phyloP scores from a whole-genome alignment of 2,329 filamentous ascomycete genomes.

The Colletotrichum falcatum region DNA sequence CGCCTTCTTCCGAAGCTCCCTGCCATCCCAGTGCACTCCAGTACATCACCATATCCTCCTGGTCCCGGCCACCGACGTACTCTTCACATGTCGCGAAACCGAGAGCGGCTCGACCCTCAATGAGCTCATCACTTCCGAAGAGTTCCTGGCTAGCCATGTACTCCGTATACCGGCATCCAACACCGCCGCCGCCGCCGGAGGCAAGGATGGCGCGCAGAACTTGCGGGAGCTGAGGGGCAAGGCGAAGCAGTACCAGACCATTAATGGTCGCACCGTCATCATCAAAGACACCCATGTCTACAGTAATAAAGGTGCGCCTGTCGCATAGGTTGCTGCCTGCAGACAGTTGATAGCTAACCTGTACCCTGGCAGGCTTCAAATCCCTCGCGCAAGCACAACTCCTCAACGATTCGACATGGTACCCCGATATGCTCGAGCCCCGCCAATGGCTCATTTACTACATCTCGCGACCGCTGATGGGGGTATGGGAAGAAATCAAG shows the following conservation, averaged over 20 bases:
- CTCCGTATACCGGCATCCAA: conserved; percentile 76
- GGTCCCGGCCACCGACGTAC: conserved; percentile 91
- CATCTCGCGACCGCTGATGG: conserved; percentile 89
- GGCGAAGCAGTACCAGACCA: conserved; percentile 91
- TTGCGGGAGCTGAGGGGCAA: conserved; percentile 90
- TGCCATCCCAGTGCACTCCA: conserved; percentile 91
- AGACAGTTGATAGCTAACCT: conserved; percentile 20
- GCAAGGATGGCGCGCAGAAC: conserved; percentile 70
- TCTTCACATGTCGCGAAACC: conserved; percentile 87
- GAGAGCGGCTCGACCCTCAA: conserved; percentile 82
- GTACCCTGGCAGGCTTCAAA: conserved; percentile 78
- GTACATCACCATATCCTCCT: conserved; percentile 93
- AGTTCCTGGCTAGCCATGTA: conserved; percentile 97
- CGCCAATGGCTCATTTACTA: conserved; percentile 98
- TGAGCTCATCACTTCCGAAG: conserved; percentile 89
- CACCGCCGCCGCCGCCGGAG: conserved; percentile 61
- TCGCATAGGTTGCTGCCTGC: not conserved
- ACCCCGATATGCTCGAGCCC: conserved; percentile 87
- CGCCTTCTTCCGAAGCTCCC: conserved; percentile 97
- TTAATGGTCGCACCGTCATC: conserved; percentile 93
- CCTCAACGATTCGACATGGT: conserved; percentile 86
- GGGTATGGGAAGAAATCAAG: conserved; percentile 81
- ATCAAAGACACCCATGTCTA: conserved; percentile 94
- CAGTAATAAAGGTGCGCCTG: conserved; percentile 86
- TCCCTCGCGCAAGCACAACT: conserved; percentile 89